Evolutionary conservation across 768 basidiomycete species (phyloP).

Genomic region (Phaffia australis): DNA sequence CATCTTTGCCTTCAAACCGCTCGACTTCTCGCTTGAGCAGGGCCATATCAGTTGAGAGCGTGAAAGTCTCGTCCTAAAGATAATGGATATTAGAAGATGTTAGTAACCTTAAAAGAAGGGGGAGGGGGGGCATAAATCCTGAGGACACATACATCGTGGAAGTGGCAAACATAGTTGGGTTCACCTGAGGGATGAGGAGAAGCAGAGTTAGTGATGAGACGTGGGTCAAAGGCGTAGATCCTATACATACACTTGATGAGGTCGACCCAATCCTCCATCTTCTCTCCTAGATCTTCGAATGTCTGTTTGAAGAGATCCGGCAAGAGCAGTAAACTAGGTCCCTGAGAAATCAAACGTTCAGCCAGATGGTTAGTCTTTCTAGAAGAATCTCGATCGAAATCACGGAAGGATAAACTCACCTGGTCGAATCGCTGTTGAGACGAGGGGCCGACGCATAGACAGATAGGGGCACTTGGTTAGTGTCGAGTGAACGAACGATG

Average conservation of each 20-base stretch:
- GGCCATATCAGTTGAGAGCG: slow-evolving; percentile 38
- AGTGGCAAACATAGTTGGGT: slow-evolving; percentile 42
- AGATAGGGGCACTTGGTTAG: background rate
- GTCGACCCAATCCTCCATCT: slow-evolving; percentile 37
- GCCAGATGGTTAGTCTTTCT: background rate
- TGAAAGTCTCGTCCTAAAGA: slow-evolving; percentile 33
- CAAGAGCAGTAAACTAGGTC: slow-evolving; percentile 38
- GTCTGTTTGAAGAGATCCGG: slow-evolving; percentile 40
- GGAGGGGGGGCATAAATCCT: background rate
- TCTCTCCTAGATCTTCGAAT: slow-evolving; percentile 39
- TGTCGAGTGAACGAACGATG: background rate
- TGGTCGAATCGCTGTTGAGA: slow-evolving; percentile 39
- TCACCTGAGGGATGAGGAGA: slow-evolving; percentile 30
- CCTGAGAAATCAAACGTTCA: slow-evolving; percentile 20
- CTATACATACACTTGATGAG: slow-evolving; percentile 37
- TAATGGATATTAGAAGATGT: background rate
- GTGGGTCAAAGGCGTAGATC: background rate
- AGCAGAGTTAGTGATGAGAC: no score
- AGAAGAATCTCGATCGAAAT: background rate
- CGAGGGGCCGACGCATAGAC: no score
- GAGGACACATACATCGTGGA: slow-evolving; percentile 37
- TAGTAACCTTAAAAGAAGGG: background rate
- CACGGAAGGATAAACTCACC: slow-evolving; percentile 28
- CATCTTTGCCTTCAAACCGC: slow-evolving; percentile 39
- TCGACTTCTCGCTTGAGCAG: slow-evolving; percentile 39